These are phyloP conservation scores for Fusarium falciforme DNA, from an alignment of 2,329 filamentous ascomycete species.

Conservation along the genomic window DNA sequence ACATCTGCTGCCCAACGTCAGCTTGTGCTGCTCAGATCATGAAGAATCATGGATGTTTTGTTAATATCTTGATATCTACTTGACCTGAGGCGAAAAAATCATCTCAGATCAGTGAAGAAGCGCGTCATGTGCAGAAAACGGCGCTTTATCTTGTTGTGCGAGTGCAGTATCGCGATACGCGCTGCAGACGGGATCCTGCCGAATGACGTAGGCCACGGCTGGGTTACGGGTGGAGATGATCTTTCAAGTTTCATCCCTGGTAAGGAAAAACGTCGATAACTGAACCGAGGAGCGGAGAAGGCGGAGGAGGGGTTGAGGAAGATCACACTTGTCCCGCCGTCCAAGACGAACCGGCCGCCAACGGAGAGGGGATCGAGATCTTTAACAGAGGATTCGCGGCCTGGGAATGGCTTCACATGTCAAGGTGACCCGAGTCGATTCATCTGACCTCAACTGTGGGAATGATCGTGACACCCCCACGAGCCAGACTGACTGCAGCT, in stretches of 20 bases:
- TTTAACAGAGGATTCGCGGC: conserved; percentile 12
- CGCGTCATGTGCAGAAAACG: conserved; percentile 27
- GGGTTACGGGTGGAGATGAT: conserved; percentile 17
- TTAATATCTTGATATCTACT: background rate
- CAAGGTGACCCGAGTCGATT: background rate
- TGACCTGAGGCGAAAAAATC: background rate
- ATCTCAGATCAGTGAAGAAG: background rate
- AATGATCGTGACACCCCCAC: conserved; percentile 7
- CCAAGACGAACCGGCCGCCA: background rate
- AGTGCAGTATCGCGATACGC: conserved; percentile 33
- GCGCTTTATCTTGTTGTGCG: conserved; percentile 9
- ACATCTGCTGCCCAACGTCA: background rate
- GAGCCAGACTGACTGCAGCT: background rate
- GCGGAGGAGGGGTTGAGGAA: background rate
- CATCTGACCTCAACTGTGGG: conserved; percentile 1
- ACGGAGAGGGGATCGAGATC: conserved; percentile 26
- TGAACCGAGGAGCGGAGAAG: background rate
- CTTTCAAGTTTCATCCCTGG: background rate
- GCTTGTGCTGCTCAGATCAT: background rate
- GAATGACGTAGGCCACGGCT: conserved; percentile 41
- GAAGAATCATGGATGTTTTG: background rate
- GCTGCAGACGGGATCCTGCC: conserved; percentile 29
- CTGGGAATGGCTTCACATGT: conserved; percentile 26
- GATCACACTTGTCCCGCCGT: background rate
- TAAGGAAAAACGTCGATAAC: background rate